A percentile compares a stretch with the other conserved stretches of the same genome.
These are phyloP conservation scores for Pinus tabuliformis DNA, from an alignment of 75 land plant species.

Conservation along the genomic window DNA sequence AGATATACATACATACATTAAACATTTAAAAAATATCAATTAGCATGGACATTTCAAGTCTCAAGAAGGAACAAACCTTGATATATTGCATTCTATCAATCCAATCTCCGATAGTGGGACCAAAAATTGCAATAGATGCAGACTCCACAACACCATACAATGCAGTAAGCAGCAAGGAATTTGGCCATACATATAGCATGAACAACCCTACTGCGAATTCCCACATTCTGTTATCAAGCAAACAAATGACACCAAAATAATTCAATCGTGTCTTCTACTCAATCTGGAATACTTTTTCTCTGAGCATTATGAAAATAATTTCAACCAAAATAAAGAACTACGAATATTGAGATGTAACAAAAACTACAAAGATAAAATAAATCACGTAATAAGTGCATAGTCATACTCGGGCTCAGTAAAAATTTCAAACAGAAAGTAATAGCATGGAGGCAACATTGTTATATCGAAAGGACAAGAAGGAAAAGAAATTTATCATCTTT, in stretches of 20 bases:
- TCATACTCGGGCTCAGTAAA: not conserved
- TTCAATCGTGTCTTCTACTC: not conserved
- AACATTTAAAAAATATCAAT: not conserved
- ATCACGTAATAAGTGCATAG: not conserved
- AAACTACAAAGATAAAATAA: not conserved
- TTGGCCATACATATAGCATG: slow-evolving; percentile 87
- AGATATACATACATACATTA: not conserved
- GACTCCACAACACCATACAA: slow-evolving; percentile 90
- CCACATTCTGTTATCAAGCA: slow-evolving; percentile 78
- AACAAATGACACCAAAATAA: not conserved
- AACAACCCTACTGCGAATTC: slow-evolving; percentile 93
- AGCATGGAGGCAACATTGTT: not conserved
- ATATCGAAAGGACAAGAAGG: no score
- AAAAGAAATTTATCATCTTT: no score
- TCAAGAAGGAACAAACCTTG: slow-evolving; percentile 32
- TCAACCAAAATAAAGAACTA: not conserved
- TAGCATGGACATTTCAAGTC: not conserved
- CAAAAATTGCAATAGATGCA: slow-evolving; percentile 70
- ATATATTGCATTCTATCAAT: slow-evolving; percentile 58
- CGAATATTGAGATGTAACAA: not conserved
- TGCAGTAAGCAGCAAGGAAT: slow-evolving; percentile 80
- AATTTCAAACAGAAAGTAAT: not conserved
- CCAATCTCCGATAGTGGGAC: slow-evolving; percentile 68
- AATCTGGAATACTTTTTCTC: not conserved
- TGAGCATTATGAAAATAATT: not conserved